Conservation (phyloP, 1,284 basidiomycete species). For the Singerocomus rubriflavus region DNA sequence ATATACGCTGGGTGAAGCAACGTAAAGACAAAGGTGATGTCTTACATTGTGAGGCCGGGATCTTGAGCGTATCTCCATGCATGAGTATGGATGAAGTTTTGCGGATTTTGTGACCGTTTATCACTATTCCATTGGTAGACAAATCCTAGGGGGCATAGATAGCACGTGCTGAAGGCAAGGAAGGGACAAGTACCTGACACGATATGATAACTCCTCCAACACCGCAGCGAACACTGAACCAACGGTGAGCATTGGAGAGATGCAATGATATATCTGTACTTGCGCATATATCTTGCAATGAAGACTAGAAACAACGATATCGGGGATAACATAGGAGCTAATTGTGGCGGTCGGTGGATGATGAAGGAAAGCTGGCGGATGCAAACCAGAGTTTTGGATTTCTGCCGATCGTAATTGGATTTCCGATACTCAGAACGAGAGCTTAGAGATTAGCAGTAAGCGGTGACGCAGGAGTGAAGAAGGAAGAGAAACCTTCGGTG, state of each 20-base stretch:
- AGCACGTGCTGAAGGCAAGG: background rate
- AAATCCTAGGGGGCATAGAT: constrained; percentile 48
- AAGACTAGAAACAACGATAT: constrained; percentile 57
- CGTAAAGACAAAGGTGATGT: constrained; percentile 6
- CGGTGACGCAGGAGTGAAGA: background rate
- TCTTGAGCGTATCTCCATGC: constrained; percentile 67
- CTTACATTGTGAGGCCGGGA: constrained; percentile 62
- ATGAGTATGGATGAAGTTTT: constrained; percentile 66
- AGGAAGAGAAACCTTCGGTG: constrained; percentile 51
- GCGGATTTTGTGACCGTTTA: constrained; percentile 67
- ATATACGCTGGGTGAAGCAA: background rate
- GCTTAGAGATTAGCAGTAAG: constrained; percentile 36
- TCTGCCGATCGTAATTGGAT: constrained; percentile 64
- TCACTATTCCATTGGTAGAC: constrained; percentile 72
- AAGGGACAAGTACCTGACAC: constrained; percentile 52
- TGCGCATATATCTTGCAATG: constrained; percentile 81
- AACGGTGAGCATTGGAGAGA: background rate
- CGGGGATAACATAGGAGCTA: constrained; percentile 49
- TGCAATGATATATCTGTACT: constrained; percentile 17
- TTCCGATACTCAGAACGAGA: constrained; percentile 56
- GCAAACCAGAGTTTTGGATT: constrained; percentile 53
- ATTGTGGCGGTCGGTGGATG: constrained; percentile 6
- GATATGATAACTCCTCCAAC: constrained; percentile 71
- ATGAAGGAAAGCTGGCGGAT: constrained; percentile 2
- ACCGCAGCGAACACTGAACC: constrained; percentile 55